phyloP scores from a whole-genome alignment of 495 filamentous ascomycete species.

The Tricharina praecox region DNA sequence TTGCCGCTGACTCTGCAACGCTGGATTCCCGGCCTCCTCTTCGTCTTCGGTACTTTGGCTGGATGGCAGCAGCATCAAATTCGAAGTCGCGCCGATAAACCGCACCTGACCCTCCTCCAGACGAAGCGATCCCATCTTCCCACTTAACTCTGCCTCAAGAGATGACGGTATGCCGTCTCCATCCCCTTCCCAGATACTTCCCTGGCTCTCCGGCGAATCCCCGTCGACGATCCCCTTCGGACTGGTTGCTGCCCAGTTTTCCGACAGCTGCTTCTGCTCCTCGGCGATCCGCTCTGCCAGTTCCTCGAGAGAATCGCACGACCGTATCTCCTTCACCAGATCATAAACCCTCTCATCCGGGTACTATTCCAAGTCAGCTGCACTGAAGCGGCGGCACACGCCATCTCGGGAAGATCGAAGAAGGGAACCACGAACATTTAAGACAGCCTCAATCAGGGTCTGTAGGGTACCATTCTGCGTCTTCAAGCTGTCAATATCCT shows the following conservation, averaged over 20 bases:
- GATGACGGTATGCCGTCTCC: slow-evolving; percentile 33
- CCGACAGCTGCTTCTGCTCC: slow-evolving; percentile 3
- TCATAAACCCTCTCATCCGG: slow-evolving; percentile 66
- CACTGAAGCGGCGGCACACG: too few species aligned
- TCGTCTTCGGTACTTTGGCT: slow-evolving; percentile 32
- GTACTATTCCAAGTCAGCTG: slow-evolving; percentile 28
- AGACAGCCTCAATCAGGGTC: slow-evolving; percentile 77
- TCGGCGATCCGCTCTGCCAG: slow-evolving; percentile 47
- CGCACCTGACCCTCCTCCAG: slow-evolving; percentile 80
- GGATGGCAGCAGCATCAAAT: slow-evolving; percentile 65
- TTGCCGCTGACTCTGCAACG: slow-evolving; percentile 33
- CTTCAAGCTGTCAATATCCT: slow-evolving; percentile 78
- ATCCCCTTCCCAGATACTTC: slow-evolving; percentile 14
- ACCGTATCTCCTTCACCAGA: slow-evolving; percentile 71
- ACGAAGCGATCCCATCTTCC: slow-evolving; percentile 80
- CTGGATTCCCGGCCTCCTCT: slow-evolving; percentile 27
- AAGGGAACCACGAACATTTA: slow-evolving; percentile 36
- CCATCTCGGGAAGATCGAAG: not conserved
- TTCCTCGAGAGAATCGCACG: slow-evolving; percentile 77
- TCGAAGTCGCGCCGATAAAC: slow-evolving; percentile 88
- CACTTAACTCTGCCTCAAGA: slow-evolving; percentile 74
- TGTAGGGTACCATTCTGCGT: slow-evolving; percentile 77
- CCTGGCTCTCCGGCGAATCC: slow-evolving; percentile 9
- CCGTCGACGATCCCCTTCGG: slow-evolving; percentile 27
- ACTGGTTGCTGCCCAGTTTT: not conserved